Percentiles rank a stretch among this genome's conserved stretches.
These are phyloP conservation scores for Taphrina betulina DNA, from an alignment of 1,139 yeast genomes.

Conservation along the genomic window DNA sequence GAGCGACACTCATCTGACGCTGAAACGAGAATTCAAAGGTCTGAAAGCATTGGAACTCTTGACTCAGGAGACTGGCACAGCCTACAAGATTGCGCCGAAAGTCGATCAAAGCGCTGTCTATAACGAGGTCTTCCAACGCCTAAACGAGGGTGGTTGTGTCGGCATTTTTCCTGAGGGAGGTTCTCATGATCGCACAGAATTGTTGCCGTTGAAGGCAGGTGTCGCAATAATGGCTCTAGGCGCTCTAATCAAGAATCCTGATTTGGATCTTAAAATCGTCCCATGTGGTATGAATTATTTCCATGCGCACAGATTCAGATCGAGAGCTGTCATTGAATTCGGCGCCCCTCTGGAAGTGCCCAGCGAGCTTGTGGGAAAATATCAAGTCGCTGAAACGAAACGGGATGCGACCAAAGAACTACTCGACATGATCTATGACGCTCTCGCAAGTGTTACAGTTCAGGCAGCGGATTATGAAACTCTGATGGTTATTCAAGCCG, in stretches of 20 bases:
- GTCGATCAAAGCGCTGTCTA: slow-evolving; percentile 84
- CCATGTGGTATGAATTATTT: slow-evolving; percentile 98
- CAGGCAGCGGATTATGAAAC: slow-evolving; percentile 92
- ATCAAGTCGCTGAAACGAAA: slow-evolving; percentile 52
- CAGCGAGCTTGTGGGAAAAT: slow-evolving; percentile 61
- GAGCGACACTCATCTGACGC: slow-evolving; percentile 69
- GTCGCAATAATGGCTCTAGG: slow-evolving; percentile 98
- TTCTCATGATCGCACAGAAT: slow-evolving; percentile 87
- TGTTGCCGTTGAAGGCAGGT: slow-evolving; percentile 91
- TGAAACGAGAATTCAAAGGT: slow-evolving; percentile 73
- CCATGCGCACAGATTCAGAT: slow-evolving; percentile 91
- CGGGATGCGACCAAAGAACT: slow-evolving; percentile 71
- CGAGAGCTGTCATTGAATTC: slow-evolving; percentile 91
- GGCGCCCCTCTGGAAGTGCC: slow-evolving; percentile 82
- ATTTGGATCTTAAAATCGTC: slow-evolving; percentile 75
- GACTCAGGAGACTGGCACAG: slow-evolving; percentile 51
- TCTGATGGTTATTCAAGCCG: slow-evolving; percentile 87
- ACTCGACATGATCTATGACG: slow-evolving; percentile 67
- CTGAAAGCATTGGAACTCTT: slow-evolving; percentile 47
- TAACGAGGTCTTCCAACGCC: slow-evolving; percentile 74
- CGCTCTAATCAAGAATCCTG: slow-evolving; percentile 68
- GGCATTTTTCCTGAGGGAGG: slow-evolving; percentile 99
- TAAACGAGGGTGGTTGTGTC: slow-evolving; percentile 73
- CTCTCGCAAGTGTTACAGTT: slow-evolving; percentile 84
- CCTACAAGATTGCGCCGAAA: slow-evolving; percentile 72